Conservation (phyloP, 2,329 filamentous ascomycete genomes). For the Botryotinia convoluta region DNA sequence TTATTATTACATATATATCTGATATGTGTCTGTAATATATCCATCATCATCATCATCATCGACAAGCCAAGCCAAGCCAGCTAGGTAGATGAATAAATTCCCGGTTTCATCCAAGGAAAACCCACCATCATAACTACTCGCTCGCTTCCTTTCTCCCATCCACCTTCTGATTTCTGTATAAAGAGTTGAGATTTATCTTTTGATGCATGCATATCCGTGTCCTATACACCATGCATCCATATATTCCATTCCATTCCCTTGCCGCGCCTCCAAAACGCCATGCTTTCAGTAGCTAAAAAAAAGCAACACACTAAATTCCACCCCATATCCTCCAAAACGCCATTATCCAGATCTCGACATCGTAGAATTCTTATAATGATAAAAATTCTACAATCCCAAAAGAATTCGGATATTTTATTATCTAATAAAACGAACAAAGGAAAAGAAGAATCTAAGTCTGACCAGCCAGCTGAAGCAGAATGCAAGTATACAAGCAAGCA, state of each 20-base stretch:
- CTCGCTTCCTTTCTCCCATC: neutral
- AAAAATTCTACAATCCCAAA: constrained; percentile 29
- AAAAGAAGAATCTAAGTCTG: constrained; percentile 15
- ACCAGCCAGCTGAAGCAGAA: constrained; percentile 17
- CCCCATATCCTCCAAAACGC: constrained; percentile 1
- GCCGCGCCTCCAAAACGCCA: neutral
- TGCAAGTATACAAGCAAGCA: neutral
- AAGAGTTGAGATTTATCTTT: constrained; percentile 20
- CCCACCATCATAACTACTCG: neutral
- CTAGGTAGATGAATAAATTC: neutral
- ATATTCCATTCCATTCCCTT: neutral
- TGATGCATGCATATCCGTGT: neutral
- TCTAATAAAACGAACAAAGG: constrained; percentile 21
- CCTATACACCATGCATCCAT: neutral
- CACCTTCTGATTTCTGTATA: neutral
- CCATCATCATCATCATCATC: neutral
- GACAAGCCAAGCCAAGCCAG: neutral
- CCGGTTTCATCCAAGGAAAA: neutral
- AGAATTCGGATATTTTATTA: constrained; percentile 25
- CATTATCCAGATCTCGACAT: constrained; percentile 31
- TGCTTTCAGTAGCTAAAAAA: neutral
- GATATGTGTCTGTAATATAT: neutral
- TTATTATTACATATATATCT: constrained; percentile 6
- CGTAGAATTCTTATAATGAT: constrained; percentile 24
- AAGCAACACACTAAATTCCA: neutral